Evolutionary conservation across 495 filamentous ascomycete species (phyloP).

Genomic region (Penicillium manginii): DNA sequence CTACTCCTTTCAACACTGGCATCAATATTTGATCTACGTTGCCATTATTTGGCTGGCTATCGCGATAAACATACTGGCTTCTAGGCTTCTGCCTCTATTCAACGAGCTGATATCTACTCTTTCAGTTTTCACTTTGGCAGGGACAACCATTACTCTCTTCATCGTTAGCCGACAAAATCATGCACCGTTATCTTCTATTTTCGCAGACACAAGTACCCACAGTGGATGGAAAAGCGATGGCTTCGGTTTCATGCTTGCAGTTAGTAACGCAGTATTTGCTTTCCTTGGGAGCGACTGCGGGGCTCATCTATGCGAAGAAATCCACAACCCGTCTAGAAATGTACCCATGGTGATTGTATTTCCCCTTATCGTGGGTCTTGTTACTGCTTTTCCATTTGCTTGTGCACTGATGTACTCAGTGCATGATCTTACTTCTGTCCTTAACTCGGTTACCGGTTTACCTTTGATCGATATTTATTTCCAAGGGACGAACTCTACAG

Average conservation of each 20-base stretch:
- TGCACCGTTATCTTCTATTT: conserved; percentile 1
- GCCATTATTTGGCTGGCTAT: conserved; percentile 9
- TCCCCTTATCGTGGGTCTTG: conserved; percentile 8
- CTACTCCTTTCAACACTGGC: conserved; percentile 10
- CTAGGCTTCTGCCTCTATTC: conserved; percentile 10
- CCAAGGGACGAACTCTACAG: conserved; percentile 11
- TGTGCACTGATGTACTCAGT: conserved; percentile 11
- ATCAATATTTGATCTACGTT: conserved; percentile 12
- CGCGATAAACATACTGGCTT: conserved; percentile 9
- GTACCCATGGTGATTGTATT: conserved; percentile 11
- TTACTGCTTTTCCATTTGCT: conserved; percentile 13
- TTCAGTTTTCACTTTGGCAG: conserved; percentile 4
- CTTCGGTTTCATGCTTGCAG: conserved; percentile 8
- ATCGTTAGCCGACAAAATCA: conserved; percentile 9
- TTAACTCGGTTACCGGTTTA: conserved; percentile 6
- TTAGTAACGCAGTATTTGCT: conserved; percentile 14
- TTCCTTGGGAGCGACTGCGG: conserved; percentile 16
- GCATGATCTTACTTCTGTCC: conserved; percentile 8
- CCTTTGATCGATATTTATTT: conserved; percentile 20
- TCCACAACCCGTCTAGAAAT: conserved; percentile 9
- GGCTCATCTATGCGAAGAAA: conserved; percentile 15
- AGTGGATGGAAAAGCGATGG: conserved; percentile 15
- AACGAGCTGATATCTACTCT: conserved; percentile 7
- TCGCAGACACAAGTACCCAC: conserved; percentile 7
- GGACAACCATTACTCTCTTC: conserved; percentile 13